Conservation (phyloP, 164 flowering plant genomes). For the Stephania cephalantha region DNA sequence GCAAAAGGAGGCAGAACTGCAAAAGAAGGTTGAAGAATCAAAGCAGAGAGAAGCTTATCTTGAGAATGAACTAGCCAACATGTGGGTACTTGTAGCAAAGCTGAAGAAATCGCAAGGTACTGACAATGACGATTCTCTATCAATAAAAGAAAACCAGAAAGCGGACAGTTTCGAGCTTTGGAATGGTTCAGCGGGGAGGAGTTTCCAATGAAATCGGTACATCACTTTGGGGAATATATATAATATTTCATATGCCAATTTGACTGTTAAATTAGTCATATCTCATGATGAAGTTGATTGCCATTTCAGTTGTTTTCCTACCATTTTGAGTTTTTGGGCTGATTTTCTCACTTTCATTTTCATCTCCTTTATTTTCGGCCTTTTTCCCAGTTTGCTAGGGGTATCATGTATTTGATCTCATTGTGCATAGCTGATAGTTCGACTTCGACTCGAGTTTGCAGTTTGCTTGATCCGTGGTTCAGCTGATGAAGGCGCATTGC, state of each 20-base stretch:
- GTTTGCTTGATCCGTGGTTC: neutral
- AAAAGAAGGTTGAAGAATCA: slow-evolving; percentile 78
- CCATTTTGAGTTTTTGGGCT: neutral
- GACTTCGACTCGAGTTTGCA: neutral
- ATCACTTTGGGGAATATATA: neutral
- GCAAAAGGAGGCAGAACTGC: slow-evolving; percentile 71
- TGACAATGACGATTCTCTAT: slow-evolving; percentile 30
- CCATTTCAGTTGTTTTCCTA: neutral
- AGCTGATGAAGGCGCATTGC: neutral
- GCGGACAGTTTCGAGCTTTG: slow-evolving; percentile 29
- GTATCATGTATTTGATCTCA: neutral
- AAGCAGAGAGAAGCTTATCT: slow-evolving; percentile 92
- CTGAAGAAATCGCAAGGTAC: slow-evolving; percentile 62
- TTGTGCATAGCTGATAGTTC: neutral
- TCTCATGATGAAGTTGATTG: neutral
- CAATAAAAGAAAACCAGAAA: slow-evolving; percentile 23
- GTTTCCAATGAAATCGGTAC: neutral
- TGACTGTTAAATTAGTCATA: slow-evolving; percentile 1
- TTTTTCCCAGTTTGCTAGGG: neutral
- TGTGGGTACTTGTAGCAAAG: slow-evolving; percentile 99
- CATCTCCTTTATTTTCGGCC: neutral
- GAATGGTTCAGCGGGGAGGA: slow-evolving; percentile 20
- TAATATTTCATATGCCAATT: neutral
- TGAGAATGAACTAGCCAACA: slow-evolving; percentile 94
- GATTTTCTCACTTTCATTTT: neutral